Percentiles rank a stretch among this genome's conserved stretches.
Evolutionary conservation across 2,329 filamentous ascomycete species (phyloP).

Genomic region (Verticillium zaregamsianum): DNA sequence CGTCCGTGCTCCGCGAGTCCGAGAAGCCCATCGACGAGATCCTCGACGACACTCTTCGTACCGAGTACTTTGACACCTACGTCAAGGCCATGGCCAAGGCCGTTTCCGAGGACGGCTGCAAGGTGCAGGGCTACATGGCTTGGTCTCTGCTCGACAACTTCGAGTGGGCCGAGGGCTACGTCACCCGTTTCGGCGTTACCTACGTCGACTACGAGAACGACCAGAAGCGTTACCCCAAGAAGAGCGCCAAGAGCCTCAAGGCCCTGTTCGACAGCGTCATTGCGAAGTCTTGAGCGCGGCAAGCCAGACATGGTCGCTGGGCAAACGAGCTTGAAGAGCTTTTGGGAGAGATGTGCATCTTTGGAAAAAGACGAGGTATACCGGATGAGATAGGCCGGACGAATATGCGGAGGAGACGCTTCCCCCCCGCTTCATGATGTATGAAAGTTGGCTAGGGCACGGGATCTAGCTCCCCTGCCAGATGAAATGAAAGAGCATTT

Average conservation of each 20-base stretch:
- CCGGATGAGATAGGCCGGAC: neutral
- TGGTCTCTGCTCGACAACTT: constrained; percentile 92
- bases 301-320: neutral
- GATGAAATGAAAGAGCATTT: neutral
- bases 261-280: constrained; percentile 69
- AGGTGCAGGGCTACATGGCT: constrained; percentile 76
- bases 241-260: constrained; percentile 70
- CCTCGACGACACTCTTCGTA: constrained; percentile 76
- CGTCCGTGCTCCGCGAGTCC: constrained; percentile 78
- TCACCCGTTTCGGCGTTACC: constrained; percentile 79
- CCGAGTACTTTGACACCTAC: constrained; percentile 74
- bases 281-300: constrained; percentile 46
- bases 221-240: constrained; percentile 79
- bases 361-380: neutral
- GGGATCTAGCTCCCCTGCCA: neutral
- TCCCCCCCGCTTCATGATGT: neutral
- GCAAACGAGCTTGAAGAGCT: neutral
- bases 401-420: neutral
- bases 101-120: constrained; percentile 65
- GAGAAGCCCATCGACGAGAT: constrained; percentile 67
- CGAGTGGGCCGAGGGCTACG: constrained; percentile 88
- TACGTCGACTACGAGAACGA: constrained; percentile 78
- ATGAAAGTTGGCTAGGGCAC: neutral
- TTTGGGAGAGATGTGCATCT: neutral
- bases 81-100: constrained; percentile 73